phyloP scores from a whole-genome alignment of 169 alveolate genomes.

The Theileria orientalis region DNA sequence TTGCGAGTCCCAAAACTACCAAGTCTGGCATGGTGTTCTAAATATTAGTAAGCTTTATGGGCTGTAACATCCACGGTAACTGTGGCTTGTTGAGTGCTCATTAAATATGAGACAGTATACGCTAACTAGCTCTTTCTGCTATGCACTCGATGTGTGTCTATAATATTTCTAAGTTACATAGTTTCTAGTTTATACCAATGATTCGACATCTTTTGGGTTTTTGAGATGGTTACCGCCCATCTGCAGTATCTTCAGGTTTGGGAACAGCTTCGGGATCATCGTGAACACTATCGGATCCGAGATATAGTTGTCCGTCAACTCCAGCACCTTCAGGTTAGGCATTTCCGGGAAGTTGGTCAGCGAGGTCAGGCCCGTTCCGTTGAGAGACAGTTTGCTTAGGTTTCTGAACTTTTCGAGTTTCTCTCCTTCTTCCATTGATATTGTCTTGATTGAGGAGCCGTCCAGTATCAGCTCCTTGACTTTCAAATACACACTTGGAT shows the following conservation, averaged over 20 bases:
- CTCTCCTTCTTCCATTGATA: slow-evolving; percentile 74
- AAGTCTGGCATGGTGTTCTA: slow-evolving; percentile 67
- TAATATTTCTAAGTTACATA: too few relatives aligned
- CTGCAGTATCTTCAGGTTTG: slow-evolving; percentile 81
- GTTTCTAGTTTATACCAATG: slow-evolving; percentile 49
- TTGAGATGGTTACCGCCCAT: slow-evolving; percentile 87
- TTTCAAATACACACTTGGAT: slow-evolving; percentile 66
- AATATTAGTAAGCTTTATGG: not conserved
- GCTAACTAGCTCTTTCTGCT: too few relatives aligned
- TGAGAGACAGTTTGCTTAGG: slow-evolving; percentile 79
- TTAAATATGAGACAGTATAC: too few relatives aligned
- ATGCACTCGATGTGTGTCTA: too few relatives aligned
- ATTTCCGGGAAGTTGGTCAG: slow-evolving; percentile 79
- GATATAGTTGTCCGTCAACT: slow-evolving; percentile 85
- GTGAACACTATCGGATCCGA: slow-evolving; percentile 76
- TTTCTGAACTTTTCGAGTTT: slow-evolving; percentile 75
- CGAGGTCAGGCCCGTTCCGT: slow-evolving; percentile 84
- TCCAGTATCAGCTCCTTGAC: slow-evolving; percentile 82
- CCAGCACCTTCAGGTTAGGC: slow-evolving; percentile 80
- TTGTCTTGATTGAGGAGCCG: slow-evolving; percentile 76
- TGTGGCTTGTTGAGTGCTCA: too few relatives aligned
- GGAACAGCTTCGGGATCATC: slow-evolving; percentile 72
- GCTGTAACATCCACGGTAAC: not conserved
- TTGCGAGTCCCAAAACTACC: slow-evolving; percentile 80
- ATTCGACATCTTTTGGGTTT: slow-evolving; percentile 73